Evolutionary conservation across 1,284 basidiomycete genomes (phyloP), one percentile per base, ranked within the genome.

Genomic region (Cryptococcus hybrid): DNA sequence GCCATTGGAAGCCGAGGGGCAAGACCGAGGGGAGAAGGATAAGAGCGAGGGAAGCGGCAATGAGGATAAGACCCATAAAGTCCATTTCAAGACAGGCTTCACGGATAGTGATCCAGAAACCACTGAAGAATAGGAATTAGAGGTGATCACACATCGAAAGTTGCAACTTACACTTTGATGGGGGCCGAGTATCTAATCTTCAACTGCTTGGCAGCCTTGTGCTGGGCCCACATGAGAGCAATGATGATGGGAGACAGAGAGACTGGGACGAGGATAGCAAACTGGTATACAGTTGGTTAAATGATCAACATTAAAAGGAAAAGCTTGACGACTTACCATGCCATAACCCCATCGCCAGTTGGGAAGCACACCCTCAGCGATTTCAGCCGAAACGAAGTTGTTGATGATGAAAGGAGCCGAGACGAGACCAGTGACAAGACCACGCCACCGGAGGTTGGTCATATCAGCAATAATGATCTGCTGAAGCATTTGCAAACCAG

Each of bases 381-480:
- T 84, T 67, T 88, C 88, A 7, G 87, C 83, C 5, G 86, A 84
- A 12, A 82, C 71, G 36, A 80, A 80, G 63, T 75, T 78, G 69
- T 82, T 83, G 76, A 88, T 79, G 64, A 88, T 78, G 77, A 86
- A 88, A 11, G 88, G 88, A 42, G 86, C 72, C 7, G 85, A 84
- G 34, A 84, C 82, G n/a, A 88, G 74, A 12, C 82, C 82, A 2
- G 85, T 82, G 15, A 88, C 83, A 8, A 91, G 79, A 9, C 88
- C 88, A 5, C 89, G 83, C 87, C 88, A 91, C 68, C 85, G 82
- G 11, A 90, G 82, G 1, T 85, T 86, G 3, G 90, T 90, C 64
- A 88, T 86, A 69, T 92, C 89, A 15, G 89, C 89, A 56, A 88
- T 85, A 66, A 88, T 82, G 59, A 89, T 84, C 61, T 86, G 85